Conservation (phyloP, 805 yeast species). For the Danielia oregonensis region DNA sequence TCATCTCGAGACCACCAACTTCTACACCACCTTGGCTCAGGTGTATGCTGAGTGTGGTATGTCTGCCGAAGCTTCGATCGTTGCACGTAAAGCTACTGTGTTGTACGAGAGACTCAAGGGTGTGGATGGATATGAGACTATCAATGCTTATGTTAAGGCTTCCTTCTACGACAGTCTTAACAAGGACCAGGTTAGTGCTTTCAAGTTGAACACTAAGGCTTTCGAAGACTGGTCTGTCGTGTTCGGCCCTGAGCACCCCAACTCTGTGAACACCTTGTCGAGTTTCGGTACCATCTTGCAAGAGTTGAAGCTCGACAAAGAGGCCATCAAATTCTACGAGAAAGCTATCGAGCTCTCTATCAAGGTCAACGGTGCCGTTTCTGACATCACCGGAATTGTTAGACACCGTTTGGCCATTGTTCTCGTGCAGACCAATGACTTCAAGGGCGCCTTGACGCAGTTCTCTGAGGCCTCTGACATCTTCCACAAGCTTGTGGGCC, state of each 20-base stretch:
- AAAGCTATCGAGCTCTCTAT: slow-evolving; percentile 51
- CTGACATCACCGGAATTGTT: slow-evolving; percentile 61
- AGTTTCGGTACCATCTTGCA: slow-evolving; percentile 61
- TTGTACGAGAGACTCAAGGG: slow-evolving; percentile 82
- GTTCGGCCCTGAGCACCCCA: slow-evolving; percentile 68
- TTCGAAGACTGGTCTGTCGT: slow-evolving; percentile 54
- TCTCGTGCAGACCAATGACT: slow-evolving; percentile 49
- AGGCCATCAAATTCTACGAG: slow-evolving; percentile 51
- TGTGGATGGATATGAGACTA: slow-evolving; percentile 71
- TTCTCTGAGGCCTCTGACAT: slow-evolving; percentile 54
- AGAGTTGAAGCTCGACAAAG: slow-evolving; percentile 42
- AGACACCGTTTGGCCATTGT: slow-evolving; percentile 58
- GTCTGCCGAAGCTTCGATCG: slow-evolving; percentile 54
- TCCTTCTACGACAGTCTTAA: slow-evolving; percentile 67
- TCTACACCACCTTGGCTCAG: slow-evolving; percentile 63
- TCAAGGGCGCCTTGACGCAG: slow-evolving; percentile 52
- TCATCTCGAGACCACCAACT: slow-evolving; percentile 74
- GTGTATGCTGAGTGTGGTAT: slow-evolving; percentile 59
- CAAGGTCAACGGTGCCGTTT: slow-evolving; percentile 50
- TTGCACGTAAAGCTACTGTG: slow-evolving; percentile 64
- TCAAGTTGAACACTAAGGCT: slow-evolving; percentile 60
- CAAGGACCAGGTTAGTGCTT: slow-evolving; percentile 55
- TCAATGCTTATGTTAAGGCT: slow-evolving; percentile 68
- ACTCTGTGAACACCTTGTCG: slow-evolving; percentile 57
- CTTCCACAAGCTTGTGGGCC: slow-evolving; percentile 60